Conservation (phyloP, 352 stramenopile species). For the Globisporangium irregulare region DNA sequence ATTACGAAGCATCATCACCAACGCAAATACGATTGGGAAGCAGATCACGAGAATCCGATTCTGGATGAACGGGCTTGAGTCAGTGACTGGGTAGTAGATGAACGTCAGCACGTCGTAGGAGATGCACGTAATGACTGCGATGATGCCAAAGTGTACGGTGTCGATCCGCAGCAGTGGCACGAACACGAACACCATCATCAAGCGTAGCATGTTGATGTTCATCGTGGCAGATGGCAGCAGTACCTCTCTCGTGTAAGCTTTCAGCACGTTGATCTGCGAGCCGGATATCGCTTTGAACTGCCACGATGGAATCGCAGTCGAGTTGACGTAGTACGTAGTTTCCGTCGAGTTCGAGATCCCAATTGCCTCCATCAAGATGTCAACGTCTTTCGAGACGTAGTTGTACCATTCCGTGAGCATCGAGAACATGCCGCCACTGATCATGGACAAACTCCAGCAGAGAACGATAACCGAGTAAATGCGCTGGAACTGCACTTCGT, state of each 20-base stretch:
- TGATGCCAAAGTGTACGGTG: slow-evolving; percentile 62
- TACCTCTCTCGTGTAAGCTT: slow-evolving; percentile 62
- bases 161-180: slow-evolving; percentile 73
- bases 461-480: slow-evolving; percentile 66
- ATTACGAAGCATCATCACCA: slow-evolving; percentile 70
- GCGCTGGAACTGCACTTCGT: slow-evolving; percentile 70
- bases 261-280: slow-evolving; percentile 53
- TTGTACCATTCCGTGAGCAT: slow-evolving; percentile 83
- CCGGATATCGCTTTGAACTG: slow-evolving; percentile 53
- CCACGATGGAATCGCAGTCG: slow-evolving; percentile 40
- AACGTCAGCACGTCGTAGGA: slow-evolving; percentile 63
- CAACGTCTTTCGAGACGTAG: slow-evolving; percentile 67
- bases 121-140: slow-evolving; percentile 47
- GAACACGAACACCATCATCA: slow-evolving; percentile 78
- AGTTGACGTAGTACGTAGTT: slow-evolving; percentile 61
- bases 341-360: slow-evolving; percentile 31
- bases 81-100: slow-evolving; percentile 61
- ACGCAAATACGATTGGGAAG: slow-evolving; percentile 64
- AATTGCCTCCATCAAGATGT: slow-evolving; percentile 63
- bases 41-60: slow-evolving; percentile 66
- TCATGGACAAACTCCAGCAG: slow-evolving; percentile 74
- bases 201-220: slow-evolving; percentile 77
- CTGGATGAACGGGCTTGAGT: slow-evolving; percentile 58
- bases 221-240: slow-evolving; percentile 65
- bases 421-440: slow-evolving; percentile 74